phyloP scores from a whole-genome alignment of 2,329 filamentous ascomycete genomes.

The Lecanicillium sp. region DNA sequence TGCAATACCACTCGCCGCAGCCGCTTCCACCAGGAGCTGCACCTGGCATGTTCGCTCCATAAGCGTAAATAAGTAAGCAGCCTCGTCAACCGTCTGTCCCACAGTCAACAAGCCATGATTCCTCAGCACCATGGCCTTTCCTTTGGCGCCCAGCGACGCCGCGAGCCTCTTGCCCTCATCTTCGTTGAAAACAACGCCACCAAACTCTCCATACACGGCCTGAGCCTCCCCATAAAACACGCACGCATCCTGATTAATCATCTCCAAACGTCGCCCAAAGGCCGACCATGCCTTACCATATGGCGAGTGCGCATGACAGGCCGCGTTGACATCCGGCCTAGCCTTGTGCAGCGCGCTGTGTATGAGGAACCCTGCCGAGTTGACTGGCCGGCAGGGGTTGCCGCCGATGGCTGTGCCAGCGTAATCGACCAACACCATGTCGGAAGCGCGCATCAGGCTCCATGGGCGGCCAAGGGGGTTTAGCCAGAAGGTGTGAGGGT shows the following conservation, averaged over 20 bases:
- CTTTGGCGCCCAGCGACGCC: conserved; percentile 46
- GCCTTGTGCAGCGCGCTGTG: conserved; percentile 62
- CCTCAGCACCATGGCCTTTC: conserved; percentile 56
- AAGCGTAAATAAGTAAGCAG: conserved; percentile 60
- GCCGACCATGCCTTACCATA: conserved; percentile 60
- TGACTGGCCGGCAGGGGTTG: conserved; percentile 49
- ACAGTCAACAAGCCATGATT: conserved; percentile 70
- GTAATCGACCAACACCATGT: conserved; percentile 59
- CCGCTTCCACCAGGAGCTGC: conserved; percentile 62
- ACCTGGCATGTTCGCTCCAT: conserved; percentile 63
- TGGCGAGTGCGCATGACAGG: conserved; percentile 61
- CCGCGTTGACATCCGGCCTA: conserved; percentile 55
- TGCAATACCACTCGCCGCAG: conserved; percentile 26
- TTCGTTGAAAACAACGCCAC: conserved; percentile 46
- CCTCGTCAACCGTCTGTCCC: conserved; percentile 65
- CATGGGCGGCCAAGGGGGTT: conserved; percentile 62
- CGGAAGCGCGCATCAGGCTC: conserved; percentile 55
- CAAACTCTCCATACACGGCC: conserved; percentile 53
- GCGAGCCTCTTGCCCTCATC: conserved; percentile 60
- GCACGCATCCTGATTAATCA: conserved; percentile 62
- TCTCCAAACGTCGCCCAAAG: conserved; percentile 58
- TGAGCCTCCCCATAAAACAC: conserved; percentile 52
- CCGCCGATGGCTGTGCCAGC: conserved; percentile 56
- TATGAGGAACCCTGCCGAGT: conserved; percentile 63
- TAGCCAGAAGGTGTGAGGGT: conserved; percentile 59